Percentiles rank a stretch among this genome's conserved stretches.
Conservation (phyloP, 2,329 filamentous ascomycete genomes). For the Trichoderma sp. region DNA sequence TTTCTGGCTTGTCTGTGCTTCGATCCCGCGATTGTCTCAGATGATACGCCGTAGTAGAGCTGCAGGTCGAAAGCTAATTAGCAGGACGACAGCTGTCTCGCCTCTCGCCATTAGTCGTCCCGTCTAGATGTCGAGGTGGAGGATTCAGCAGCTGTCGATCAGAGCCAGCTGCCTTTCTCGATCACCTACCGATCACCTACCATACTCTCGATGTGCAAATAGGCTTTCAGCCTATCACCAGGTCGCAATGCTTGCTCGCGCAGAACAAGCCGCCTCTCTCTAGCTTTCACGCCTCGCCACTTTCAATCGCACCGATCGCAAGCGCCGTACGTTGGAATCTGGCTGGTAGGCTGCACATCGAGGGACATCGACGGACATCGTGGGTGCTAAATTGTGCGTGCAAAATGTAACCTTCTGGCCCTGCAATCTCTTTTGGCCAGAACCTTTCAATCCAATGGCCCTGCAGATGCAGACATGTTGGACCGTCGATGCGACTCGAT, state of each 20-base stretch:
- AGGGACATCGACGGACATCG: not conserved
- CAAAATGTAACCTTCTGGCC: not conserved
- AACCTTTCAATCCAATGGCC: not conserved
- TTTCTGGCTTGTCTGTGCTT: not conserved
- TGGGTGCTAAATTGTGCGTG: not conserved
- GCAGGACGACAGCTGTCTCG: not conserved
- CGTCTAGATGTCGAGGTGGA: not conserved
- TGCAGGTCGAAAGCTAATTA: not conserved
- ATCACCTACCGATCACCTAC: constrained; percentile 1
- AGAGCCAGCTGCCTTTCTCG: not conserved
- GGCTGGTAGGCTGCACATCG: not conserved
- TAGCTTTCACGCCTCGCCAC: not conserved
- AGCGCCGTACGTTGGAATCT: not conserved
- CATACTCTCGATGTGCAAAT: constrained; percentile 8
- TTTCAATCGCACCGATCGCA: not conserved
- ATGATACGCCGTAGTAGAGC: not conserved
- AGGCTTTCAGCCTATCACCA: not conserved
- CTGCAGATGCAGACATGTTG: not conserved
- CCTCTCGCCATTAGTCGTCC: not conserved
- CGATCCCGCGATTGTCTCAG: not conserved
- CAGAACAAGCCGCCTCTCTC: not conserved
- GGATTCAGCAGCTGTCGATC: not conserved
- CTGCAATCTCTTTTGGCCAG: not conserved
- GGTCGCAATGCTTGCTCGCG: not conserved
- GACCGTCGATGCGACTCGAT: not conserved